Evolutionary conservation across 225 moss, liverwort and hornwort species (phyloP).

Genomic region (Rhytidiadelphus loreus): DNA sequence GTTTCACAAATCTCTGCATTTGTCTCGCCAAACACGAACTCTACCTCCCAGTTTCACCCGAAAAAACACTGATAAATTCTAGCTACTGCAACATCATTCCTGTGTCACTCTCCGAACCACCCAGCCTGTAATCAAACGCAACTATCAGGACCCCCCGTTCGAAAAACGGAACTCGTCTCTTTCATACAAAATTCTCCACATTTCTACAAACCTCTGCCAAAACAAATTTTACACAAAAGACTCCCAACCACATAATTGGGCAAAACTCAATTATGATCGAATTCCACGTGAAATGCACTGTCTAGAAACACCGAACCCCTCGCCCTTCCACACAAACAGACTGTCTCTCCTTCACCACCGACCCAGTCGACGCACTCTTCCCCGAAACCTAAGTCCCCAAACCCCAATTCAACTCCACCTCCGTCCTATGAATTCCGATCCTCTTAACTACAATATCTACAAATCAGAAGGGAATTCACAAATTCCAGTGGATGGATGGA

Average conservation of each 20-base stretch:
- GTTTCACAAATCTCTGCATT: constrained; percentile 34
- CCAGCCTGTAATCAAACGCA: background rate
- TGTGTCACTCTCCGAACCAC: background rate
- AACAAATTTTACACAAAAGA: background rate
- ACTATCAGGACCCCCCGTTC: too few species aligned
- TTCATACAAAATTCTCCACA: background rate
- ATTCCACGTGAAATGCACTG: background rate
- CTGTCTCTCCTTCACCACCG: background rate
- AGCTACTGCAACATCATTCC: background rate
- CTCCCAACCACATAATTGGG: background rate
- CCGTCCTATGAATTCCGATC: background rate
- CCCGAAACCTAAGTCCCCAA: background rate
- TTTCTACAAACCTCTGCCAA: background rate
- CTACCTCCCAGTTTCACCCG: background rate
- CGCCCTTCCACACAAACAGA: background rate
- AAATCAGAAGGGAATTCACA: background rate
- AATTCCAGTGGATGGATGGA: background rate
- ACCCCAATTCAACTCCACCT: background rate
- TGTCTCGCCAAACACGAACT: background rate
- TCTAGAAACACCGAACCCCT: background rate
- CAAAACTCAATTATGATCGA: background rate
- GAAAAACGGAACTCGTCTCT: too few species aligned
- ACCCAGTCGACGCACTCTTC: background rate
- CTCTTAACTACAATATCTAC: background rate
- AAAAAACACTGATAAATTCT: background rate